Evolutionary conservation across 2,329 filamentous ascomycete genomes (phyloP).

Genomic region (Epichloe glyceriae): DNA sequence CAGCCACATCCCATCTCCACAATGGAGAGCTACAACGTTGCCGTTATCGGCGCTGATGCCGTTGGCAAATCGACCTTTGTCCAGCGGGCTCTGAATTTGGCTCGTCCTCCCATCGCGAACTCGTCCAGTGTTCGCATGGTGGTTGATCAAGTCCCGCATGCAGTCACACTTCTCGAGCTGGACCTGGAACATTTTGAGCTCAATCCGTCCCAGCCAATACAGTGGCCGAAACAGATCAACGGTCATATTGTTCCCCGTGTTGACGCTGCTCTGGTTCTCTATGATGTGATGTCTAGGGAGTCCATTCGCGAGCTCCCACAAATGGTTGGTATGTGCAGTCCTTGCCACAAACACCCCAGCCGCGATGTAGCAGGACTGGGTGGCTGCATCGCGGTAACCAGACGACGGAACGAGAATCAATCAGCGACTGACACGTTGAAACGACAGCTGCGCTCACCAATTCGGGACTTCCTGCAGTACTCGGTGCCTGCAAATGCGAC

Average conservation of each 20-base stretch:
- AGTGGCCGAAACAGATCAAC: constrained; percentile 55
- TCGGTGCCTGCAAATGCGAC: constrained; percentile 88
- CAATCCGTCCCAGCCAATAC: constrained; percentile 40
- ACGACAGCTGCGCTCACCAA: constrained; percentile 57
- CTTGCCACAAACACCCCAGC: constrained; percentile 1
- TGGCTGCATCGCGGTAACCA: neutral
- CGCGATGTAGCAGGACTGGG: neutral
- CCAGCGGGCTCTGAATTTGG: constrained; percentile 46
- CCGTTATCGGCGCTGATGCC: constrained; percentile 51
- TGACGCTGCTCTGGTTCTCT: constrained; percentile 74
- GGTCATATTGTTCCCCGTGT: constrained; percentile 61
- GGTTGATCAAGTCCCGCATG: constrained; percentile 44
- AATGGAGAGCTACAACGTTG: constrained; percentile 52
- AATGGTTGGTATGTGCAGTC: constrained; percentile 49
- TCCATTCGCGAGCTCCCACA: constrained; percentile 64
- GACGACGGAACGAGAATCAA: neutral
- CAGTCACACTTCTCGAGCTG: constrained; percentile 51
- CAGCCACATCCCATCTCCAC: constrained; percentile 19
- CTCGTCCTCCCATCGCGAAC: constrained; percentile 38
- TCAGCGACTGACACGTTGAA: neutral
- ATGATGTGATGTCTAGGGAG: constrained; percentile 70
- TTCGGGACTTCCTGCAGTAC: constrained; percentile 59
- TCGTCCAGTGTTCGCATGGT: constrained; percentile 43
- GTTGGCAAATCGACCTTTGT: constrained; percentile 59
- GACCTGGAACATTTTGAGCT: constrained; percentile 54